Conservation (phyloP, 441 rosid species). For the Manihot esculenta region DNA sequence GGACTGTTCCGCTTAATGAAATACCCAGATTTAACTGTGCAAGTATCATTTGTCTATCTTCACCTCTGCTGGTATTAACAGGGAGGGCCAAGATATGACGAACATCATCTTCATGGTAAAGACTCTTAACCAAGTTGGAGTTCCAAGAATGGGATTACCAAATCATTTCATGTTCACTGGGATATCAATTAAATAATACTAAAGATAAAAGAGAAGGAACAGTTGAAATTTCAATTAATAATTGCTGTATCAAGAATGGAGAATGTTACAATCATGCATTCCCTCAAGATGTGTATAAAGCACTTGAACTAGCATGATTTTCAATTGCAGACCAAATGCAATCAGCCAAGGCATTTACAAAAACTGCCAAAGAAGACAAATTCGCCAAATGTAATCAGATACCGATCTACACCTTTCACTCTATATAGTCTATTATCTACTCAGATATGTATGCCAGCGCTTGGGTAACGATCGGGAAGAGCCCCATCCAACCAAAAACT, state of each 20-base stretch:
- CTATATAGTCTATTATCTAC: conserved; percentile 26
- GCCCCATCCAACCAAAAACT: conserved; percentile 22
- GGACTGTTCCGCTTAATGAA: no score
- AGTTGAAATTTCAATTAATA: neutral
- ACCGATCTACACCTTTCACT: conserved; percentile 26
- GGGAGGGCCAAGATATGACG: no score
- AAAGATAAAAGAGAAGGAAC: no score
- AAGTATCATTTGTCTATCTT: no score
- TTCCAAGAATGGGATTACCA: no score
- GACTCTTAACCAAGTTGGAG: no score
- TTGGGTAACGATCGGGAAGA: conserved; percentile 55
- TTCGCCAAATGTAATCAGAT: conserved; percentile 12
- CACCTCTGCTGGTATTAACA: no score
- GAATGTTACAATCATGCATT: conserved; percentile 10
- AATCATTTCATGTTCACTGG: no score
- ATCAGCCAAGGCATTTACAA: neutral
- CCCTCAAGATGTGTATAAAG: conserved; percentile 7
- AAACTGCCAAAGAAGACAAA: conserved; percentile 9
- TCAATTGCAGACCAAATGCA: neutral
- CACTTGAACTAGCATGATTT: neutral
- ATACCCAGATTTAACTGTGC: no score
- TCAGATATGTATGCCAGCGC: conserved; percentile 45
- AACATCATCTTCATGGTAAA: no score
- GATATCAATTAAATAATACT: no score
- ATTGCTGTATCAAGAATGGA: neutral